Conservation (phyloP, 2,329 filamentous ascomycete genomes). For the Sclerotiophoma versabilis region DNA sequence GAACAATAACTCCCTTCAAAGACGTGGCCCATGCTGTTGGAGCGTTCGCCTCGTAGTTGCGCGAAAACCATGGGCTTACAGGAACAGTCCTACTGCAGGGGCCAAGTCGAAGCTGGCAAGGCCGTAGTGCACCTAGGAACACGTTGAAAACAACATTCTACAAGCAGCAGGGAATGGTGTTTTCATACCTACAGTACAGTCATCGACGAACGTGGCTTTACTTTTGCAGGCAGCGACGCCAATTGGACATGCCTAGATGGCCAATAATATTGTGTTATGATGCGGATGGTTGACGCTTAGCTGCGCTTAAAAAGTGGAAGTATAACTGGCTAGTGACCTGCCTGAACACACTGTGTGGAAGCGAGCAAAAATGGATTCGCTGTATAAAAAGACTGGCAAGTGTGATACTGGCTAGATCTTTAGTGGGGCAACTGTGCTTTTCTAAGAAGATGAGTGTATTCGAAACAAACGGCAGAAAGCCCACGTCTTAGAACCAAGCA, state of each 20-base stretch:
- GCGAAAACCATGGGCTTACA: background rate
- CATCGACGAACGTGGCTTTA: background rate
- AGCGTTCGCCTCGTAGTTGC: background rate
- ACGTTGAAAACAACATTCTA: background rate
- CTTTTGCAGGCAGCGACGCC: background rate
- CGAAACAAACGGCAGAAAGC: too few species aligned
- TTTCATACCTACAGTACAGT: background rate
- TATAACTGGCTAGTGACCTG: too few species aligned
- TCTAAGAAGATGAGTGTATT: too few species aligned
- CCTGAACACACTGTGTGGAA: too few species aligned
- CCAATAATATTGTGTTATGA: too few species aligned
- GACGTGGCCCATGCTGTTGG: background rate
- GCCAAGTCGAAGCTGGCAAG: background rate
- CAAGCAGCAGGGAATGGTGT: background rate
- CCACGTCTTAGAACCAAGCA: too few species aligned
- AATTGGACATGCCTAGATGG: background rate
- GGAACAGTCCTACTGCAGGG: background rate
- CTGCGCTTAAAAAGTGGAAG: too few species aligned
- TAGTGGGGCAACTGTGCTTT: too few species aligned
- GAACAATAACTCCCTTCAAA: slow-evolving; percentile 4
- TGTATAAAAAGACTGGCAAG: too few species aligned
- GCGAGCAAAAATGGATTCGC: too few species aligned
- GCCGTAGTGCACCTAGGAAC: background rate
- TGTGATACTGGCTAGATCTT: too few species aligned
- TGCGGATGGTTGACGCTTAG: too few species aligned